phyloP scores from a whole-genome alignment of 805 yeast genomes.

The Starmerella davenportii region DNA sequence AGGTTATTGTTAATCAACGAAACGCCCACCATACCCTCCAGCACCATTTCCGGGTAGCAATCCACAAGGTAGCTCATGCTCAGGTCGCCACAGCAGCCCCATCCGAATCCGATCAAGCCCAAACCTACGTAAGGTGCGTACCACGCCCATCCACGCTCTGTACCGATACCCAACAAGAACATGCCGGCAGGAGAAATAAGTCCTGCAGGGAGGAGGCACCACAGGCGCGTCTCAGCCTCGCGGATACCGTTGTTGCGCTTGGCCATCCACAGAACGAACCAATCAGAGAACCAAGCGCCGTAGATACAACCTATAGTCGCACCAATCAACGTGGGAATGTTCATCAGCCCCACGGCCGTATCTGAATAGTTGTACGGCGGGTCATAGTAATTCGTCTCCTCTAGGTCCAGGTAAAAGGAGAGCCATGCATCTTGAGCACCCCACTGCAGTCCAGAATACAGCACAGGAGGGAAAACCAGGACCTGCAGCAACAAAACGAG shows the following conservation, averaged over 20 bases:
- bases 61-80: slow-evolving; percentile 40
- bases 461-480: slow-evolving; percentile 30
- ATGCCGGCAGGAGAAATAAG: slow-evolving; percentile 38
- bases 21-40: slow-evolving; percentile 39
- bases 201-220: slow-evolving; percentile 31
- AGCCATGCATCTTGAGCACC: slow-evolving; percentile 63
- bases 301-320: slow-evolving; percentile 34
- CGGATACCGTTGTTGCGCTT: slow-evolving; percentile 33
- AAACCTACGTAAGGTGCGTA: slow-evolving; percentile 36
- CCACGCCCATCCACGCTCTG: slow-evolving; percentile 38
- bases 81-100: slow-evolving; percentile 32
- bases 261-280: slow-evolving; percentile 33
- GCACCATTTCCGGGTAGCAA: slow-evolving; percentile 35
- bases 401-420: slow-evolving; percentile 56
- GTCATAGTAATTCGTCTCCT: slow-evolving; percentile 47
- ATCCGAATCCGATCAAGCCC: slow-evolving; percentile 37
- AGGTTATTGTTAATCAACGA: slow-evolving; percentile 37
- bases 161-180: slow-evolving; percentile 49
- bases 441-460: slow-evolving; percentile 59
- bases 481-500: slow-evolving; percentile 29
- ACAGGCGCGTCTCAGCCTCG: slow-evolving; percentile 40
- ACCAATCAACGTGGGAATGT: slow-evolving; percentile 43
- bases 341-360: slow-evolving; percentile 57
- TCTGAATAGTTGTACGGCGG: slow-evolving; percentile 50
- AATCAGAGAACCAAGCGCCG: slow-evolving; percentile 36